phyloP scores from a whole-genome alignment of 352 stramenopile genomes.

The Phytophthora multivora region DNA sequence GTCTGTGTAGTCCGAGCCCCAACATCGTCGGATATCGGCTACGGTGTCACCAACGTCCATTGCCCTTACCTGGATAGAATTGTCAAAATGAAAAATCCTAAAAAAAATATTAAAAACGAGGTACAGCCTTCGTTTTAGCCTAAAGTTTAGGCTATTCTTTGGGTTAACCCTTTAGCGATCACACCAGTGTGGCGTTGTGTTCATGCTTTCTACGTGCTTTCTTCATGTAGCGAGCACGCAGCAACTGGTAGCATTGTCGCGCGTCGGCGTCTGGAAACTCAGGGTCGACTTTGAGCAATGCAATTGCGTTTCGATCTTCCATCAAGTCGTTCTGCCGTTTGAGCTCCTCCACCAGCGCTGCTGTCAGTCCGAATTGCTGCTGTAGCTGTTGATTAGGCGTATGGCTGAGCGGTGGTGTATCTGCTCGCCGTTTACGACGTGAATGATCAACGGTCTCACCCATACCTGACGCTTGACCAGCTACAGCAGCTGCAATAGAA shows the following conservation, averaged over 20 bases:
- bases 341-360: constrained; percentile 54
- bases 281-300: constrained; percentile 58
- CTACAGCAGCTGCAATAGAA: constrained; percentile 14
- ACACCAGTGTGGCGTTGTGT: constrained; percentile 2
- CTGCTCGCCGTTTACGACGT: constrained; percentile 21
- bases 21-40: constrained; percentile 14
- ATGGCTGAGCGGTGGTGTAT: constrained; percentile 7
- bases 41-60: constrained; percentile 13
- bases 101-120: no score
- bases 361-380: constrained; percentile 38
- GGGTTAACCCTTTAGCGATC: no score
- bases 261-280: constrained; percentile 57
- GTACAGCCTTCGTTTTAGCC: no score
- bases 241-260: constrained; percentile 51
- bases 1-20: constrained; percentile 8
- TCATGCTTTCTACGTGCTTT: constrained; percentile 39
- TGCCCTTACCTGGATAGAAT: no score
- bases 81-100: no score
- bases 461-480: constrained; percentile 6
- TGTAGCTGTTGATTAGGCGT: constrained; percentile 3
- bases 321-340: constrained; percentile 67
- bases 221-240: constrained; percentile 65
- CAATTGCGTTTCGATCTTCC: constrained; percentile 77
- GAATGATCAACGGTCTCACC: neutral
- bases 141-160: no score